These are phyloP conservation scores for Fomitiporia mediterranea DNA, from an alignment of 1,284 basidiomycete species.

Conservation along the genomic window DNA sequence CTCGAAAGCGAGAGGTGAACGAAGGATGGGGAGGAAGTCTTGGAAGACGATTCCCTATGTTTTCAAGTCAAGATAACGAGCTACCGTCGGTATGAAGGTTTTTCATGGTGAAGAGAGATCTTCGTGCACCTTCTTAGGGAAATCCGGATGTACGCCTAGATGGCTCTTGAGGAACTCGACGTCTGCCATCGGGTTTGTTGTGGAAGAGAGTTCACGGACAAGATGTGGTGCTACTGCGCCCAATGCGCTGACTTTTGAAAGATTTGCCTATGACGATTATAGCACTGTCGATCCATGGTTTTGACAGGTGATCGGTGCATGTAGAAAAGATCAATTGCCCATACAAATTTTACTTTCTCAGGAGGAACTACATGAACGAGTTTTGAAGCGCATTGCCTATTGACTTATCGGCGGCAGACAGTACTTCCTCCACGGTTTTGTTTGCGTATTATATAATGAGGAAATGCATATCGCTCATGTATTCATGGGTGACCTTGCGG, in stretches of 20 bases:
- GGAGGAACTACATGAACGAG: no score
- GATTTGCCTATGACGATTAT: no score
- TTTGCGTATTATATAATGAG: not conserved
- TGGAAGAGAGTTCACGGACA: no score
- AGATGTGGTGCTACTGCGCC: no score
- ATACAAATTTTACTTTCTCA: no score
- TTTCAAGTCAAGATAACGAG: not conserved
- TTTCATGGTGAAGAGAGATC: not conserved
- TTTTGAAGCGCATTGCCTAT: no score
- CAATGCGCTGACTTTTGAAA: no score
- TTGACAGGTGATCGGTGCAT: no score
- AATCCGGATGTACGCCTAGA: constrained; percentile 71
- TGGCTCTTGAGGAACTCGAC: constrained; percentile 66
- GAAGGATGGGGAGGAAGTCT: constrained; percentile 89
- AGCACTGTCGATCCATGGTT: no score
- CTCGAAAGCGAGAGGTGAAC: constrained; percentile 82
- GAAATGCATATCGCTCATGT: constrained; percentile 17
- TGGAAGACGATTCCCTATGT: constrained; percentile 78
- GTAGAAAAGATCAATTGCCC: no score
- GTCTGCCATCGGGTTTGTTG: constrained; percentile 75
- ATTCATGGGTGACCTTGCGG: constrained; percentile 12
- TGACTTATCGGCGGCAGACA: no score
- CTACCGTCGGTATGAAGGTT: not conserved
- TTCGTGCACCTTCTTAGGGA: constrained; percentile 74
- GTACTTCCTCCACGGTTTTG: no score